Evolutionary conservation across 2,329 filamentous ascomycete species (phyloP).

Genomic region (Simplicillium sp.): DNA sequence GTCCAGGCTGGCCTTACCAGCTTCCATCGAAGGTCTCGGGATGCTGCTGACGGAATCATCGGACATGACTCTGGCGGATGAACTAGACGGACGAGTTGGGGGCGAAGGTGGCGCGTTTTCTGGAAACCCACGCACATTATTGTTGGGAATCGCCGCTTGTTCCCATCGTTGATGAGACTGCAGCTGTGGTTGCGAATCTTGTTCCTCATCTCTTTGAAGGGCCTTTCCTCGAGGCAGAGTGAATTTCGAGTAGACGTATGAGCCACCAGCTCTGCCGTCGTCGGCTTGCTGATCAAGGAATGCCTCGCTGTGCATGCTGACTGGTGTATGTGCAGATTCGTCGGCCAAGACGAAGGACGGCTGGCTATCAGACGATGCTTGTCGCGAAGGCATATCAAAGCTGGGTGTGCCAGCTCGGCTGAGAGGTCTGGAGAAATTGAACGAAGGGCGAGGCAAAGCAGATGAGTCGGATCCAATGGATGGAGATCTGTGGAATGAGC

Average conservation of each 20-base stretch:
- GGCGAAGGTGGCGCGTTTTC: conserved; percentile 49
- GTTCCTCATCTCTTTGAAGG: conserved; percentile 57
- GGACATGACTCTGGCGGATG: conserved; percentile 28
- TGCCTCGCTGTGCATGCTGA: conserved; percentile 63
- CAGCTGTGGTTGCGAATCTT: conserved; percentile 36
- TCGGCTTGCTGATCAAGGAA: conserved; percentile 46
- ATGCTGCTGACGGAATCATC: conserved; percentile 26
- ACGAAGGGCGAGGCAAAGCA: conserved; percentile 60
- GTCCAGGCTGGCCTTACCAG: conserved; percentile 40
- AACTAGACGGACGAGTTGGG: conserved; percentile 50
- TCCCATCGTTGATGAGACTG: conserved; percentile 55
- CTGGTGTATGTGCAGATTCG: conserved; percentile 57
- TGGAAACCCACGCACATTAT: conserved; percentile 31
- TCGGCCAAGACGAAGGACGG: conserved; percentile 53
- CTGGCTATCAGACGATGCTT: conserved; percentile 59
- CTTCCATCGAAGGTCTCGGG: conserved; percentile 37
- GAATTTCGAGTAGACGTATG: conserved; percentile 84
- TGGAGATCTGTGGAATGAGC: conserved; percentile 64
- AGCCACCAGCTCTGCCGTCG: conserved; percentile 44
- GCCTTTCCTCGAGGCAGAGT: conserved; percentile 72
- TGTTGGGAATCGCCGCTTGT: conserved; percentile 33
- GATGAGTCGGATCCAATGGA: conserved; percentile 80
- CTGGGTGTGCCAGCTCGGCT: conserved; percentile 60
- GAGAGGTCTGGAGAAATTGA: conserved; percentile 90
- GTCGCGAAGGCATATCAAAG: conserved; percentile 48